Base-by-base conservation (phyloP, 805 yeast species). In the Metschnikowia sp. region DNA sequence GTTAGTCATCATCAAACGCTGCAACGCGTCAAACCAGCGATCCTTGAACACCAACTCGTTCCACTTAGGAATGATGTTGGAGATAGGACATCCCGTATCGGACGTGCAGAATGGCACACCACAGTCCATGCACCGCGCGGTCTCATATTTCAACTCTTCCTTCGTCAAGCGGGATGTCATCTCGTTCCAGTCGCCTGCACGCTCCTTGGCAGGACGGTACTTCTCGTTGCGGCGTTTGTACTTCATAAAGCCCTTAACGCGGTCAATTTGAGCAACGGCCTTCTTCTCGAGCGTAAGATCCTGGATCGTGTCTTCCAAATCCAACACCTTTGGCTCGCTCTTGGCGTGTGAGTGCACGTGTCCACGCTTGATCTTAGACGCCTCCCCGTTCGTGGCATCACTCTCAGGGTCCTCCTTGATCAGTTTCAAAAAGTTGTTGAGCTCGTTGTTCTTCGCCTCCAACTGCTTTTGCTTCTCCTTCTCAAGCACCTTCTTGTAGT, bases 51-150 rank as follows among this genome's bases (percentile, higher is more conserved):
- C 96, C 57, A 94, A 79, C 66, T 91, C 98, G 68, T 92, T 94
- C 92, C 97, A 94, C 72, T 92, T 91, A 54, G 99, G 99, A 75
- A 92, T 92, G 59, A 92, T 84, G 71, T 92, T 92, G 45, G 97
- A 90, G 56, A 92, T 86, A 45, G 99, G 99, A 75, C 99, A 92
- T 50, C 99, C 99, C 38, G 96, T 87, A 68, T 92, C 98, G 40
- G 96, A 86, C 63, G 92, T 95, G 77, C 99, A 92, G 82, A 92
- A 92, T 49, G 99, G 99, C 59, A 94, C 95, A 76, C 99, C 99
- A 77, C 99, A 92, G 72, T 92, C 98, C 96, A 94, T 92, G 79
- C 99, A 92, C 70, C 99, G 83, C 12, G 98, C 97, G 49, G 98
- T 88, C 75, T 92, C 97, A 65, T 78, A 81, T 65, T 83, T 81